Percentiles rank a stretch among this genome's conserved stretches.
These are phyloP conservation scores for Coccomyxa subellipsoidea DNA, from an alignment of 163 green algal genomes.

Conservation along the genomic window DNA sequence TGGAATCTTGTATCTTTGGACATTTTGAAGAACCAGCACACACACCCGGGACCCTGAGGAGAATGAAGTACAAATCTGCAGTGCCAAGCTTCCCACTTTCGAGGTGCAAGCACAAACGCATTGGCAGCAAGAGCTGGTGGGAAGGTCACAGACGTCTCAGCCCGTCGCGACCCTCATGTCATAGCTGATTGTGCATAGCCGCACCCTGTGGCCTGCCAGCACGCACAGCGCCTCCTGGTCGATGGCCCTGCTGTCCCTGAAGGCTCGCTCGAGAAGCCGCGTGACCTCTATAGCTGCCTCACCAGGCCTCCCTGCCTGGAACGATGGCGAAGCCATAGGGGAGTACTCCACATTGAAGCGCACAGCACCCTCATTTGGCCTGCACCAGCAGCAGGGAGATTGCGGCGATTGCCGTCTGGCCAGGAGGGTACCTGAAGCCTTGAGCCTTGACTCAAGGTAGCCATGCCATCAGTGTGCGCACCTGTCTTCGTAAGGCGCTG, in stretches of 20 bases:
- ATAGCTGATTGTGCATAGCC: neutral
- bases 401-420: neutral
- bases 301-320: constrained; percentile 56
- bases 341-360: constrained; percentile 79
- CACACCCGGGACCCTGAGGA: neutral
- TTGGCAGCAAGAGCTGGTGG: too few relatives aligned
- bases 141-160: too few relatives aligned
- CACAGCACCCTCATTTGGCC: constrained; percentile 66
- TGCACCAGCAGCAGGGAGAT: constrained; percentile 35
- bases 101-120: too few relatives aligned
- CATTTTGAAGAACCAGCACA: neutral
- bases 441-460: too few relatives aligned
- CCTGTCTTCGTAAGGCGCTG: constrained; percentile 68
- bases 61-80: too few relatives aligned
- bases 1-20: neutral
- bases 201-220: constrained; percentile 67
- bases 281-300: constrained; percentile 65
- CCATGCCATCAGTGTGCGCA: too few relatives aligned
- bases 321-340: constrained; percentile 68
- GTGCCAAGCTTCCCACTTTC: too few relatives aligned
- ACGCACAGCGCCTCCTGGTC: constrained; percentile 90
- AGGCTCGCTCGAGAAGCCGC: constrained; percentile 70
- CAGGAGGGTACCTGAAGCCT: neutral
- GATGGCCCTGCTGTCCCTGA: constrained; percentile 76
- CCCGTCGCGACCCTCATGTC: too few relatives aligned